Evolutionary conservation across 306 rosid genomes (phyloP).

Genomic region (Prunus salicina): DNA sequence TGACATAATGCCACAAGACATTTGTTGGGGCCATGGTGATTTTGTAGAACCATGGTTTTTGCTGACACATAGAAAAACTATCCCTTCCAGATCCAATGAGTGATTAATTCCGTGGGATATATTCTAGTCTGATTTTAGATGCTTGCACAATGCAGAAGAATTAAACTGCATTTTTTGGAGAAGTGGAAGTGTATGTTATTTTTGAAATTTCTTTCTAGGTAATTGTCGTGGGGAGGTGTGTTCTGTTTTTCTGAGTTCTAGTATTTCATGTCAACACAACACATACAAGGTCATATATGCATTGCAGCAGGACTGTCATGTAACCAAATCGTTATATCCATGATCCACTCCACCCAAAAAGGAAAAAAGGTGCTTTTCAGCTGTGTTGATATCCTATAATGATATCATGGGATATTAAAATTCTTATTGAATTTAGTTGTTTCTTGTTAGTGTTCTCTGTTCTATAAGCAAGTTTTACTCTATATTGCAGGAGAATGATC

Average conservation of each 20-base stretch:
- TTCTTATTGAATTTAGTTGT: not conserved
- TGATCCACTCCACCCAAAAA: not conserved
- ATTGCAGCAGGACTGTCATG: not conserved
- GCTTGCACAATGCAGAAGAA: not conserved
- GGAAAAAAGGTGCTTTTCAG: not conserved
- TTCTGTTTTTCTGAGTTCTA: not conserved
- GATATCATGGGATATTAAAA: too few relatives aligned
- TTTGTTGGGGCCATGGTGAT: not conserved
- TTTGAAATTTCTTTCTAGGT: not conserved
- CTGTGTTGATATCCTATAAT: not conserved
- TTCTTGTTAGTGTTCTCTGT: conserved; percentile 11
- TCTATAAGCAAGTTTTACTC: conserved; percentile 5
- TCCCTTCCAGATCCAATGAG: not conserved
- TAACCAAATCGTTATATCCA: not conserved
- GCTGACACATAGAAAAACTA: not conserved
- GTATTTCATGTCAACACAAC: not conserved
- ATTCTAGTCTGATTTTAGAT: not conserved
- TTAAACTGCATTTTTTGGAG: not conserved
- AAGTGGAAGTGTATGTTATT: not conserved
- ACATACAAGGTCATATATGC: not conserved
- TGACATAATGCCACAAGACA: not conserved
- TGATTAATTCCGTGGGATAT: not conserved
- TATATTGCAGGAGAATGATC: conserved; percentile 82
- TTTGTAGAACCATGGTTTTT: not conserved
- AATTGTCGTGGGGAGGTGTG: not conserved